Evolutionary conservation across 441 rosid genomes (phyloP).

Genomic region (Rhodomyrtus psidioides): DNA sequence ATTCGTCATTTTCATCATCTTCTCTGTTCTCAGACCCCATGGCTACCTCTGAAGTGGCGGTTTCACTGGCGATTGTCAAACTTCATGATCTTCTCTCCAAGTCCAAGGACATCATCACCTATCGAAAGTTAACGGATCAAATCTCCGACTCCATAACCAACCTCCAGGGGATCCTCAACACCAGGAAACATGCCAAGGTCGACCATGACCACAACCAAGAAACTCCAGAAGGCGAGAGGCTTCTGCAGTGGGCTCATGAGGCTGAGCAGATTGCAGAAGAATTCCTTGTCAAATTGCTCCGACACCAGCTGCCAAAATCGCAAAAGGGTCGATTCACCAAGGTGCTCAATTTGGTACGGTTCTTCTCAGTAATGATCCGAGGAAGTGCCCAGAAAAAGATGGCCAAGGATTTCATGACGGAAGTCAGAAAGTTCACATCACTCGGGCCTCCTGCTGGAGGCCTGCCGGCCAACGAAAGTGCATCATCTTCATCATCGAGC

Average conservation of each 20-base stretch:
- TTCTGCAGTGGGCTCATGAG: not conserved
- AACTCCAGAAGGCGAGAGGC: not conserved
- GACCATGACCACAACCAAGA: not conserved
- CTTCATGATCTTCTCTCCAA: not conserved
- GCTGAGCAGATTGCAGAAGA: not conserved
- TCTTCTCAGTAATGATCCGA: not conserved
- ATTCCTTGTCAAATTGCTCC: not conserved
- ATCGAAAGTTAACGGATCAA: not conserved
- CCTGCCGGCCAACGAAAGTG: not conserved
- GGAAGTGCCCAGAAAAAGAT: not conserved
- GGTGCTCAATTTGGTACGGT: too few relatives aligned
- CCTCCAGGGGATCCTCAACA: not conserved
- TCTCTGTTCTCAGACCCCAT: not conserved
- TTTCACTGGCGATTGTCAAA: not conserved
- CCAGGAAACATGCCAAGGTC: not conserved
- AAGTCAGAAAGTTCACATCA: rapidly evolving
- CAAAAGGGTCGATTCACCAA: not conserved
- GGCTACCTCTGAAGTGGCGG: not conserved
- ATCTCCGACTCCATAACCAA: not conserved
- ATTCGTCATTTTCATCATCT: too few relatives aligned
- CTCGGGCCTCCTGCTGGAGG: not conserved
- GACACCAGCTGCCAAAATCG: not conserved
- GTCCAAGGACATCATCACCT: not conserved
- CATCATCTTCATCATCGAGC: not conserved
- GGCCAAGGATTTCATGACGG: not conserved